Conservation (phyloP, 176 grass and related monocot genomes). For the Phoenix roebelenii region DNA sequence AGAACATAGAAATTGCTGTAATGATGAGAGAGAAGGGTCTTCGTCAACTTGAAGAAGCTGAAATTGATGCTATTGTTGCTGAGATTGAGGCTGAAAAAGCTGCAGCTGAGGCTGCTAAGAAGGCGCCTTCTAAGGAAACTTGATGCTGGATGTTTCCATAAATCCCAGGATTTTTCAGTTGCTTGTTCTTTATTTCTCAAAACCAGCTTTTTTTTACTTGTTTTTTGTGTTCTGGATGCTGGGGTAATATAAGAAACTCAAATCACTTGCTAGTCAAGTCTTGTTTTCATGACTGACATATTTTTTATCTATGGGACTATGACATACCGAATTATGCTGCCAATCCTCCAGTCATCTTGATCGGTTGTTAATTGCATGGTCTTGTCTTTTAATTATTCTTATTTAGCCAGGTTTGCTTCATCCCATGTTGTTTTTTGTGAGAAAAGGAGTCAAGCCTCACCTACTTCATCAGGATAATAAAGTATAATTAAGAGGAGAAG, state of each 20-base stretch:
- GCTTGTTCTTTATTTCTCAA: no score
- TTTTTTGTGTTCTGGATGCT: background rate
- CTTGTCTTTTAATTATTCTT: background rate
- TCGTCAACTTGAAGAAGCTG: constrained; percentile 50
- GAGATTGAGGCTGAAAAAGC: constrained; percentile 83
- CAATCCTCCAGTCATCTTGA: background rate
- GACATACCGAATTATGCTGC: background rate
- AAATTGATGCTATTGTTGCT: constrained; percentile 71
- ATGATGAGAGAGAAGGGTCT: constrained; percentile 50
- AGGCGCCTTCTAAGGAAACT: constrained; percentile 35
- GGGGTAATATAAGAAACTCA: no score
- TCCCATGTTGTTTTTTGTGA: background rate
- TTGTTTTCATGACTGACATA: background rate
- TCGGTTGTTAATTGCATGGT: background rate
- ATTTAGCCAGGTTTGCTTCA: background rate
- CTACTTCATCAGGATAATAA: no score
- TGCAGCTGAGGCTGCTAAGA: constrained; percentile 74
- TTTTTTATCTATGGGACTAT: background rate
- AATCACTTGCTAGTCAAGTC: no score
- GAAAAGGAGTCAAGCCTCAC: no score
- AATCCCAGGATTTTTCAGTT: background rate
- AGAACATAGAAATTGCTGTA: constrained; percentile 69
- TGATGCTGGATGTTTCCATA: constrained; percentile 16
- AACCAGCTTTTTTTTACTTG: background rate
- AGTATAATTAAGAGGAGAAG: no score